phyloP scores from a whole-genome alignment of 208 protist species.

The Angomonas deanei region DNA sequence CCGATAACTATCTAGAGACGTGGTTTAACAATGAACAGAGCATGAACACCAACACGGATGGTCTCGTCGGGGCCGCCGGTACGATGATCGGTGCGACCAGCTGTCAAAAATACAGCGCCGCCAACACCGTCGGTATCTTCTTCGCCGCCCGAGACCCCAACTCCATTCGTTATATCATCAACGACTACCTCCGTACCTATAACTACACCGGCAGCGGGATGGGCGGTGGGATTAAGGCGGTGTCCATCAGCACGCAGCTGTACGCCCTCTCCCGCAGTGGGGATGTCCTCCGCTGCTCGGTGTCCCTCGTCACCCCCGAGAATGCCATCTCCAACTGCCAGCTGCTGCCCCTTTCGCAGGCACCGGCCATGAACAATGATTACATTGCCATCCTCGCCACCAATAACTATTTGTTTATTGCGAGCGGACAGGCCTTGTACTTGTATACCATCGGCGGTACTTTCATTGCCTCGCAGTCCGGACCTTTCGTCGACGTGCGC shows the following conservation, averaged over 20 bases:
- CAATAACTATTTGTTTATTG: slow-evolving; percentile 16
- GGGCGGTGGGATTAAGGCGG: not conserved
- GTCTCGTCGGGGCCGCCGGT: not conserved
- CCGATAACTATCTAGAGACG: slow-evolving; percentile 13
- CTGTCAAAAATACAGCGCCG: not conserved
- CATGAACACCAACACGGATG: not conserved
- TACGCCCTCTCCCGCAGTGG: slow-evolving; percentile 13
- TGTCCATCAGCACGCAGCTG: not conserved
- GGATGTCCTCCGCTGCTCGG: slow-evolving; percentile 10
- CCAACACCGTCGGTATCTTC: slow-evolving; percentile 15
- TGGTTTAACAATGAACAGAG: slow-evolving; percentile 4
- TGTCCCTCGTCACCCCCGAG: not conserved
- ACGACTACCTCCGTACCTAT: not conserved
- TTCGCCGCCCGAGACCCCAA: slow-evolving; percentile 5
- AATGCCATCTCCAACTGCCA: not conserved
- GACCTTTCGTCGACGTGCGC: slow-evolving; percentile 8
- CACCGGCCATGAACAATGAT: not conserved
- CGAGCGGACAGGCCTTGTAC: slow-evolving; percentile 23
- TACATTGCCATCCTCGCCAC: slow-evolving; percentile 16
- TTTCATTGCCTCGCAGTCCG: not conserved
- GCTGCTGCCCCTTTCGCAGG: not conserved
- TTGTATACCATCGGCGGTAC: slow-evolving; percentile 11
- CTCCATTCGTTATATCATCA: slow-evolving; percentile 10
- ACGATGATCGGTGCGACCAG: not conserved
- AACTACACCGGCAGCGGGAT: not conserved